phyloP scores from a whole-genome alignment of 2,329 filamentous ascomycete genomes.

The Fusarium musae region DNA sequence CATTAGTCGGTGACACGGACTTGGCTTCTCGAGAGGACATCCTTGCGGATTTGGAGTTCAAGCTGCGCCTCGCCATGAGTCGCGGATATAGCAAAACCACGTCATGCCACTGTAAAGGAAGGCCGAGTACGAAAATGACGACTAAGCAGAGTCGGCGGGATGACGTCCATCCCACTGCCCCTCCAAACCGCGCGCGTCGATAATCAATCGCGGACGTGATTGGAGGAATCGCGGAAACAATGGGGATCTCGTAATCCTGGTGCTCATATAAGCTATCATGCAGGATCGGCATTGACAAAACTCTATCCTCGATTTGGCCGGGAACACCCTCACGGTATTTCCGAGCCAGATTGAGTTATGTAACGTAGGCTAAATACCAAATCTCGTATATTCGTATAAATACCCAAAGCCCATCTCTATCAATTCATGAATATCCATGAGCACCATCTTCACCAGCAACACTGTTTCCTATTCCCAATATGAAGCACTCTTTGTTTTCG shows the following conservation, averaged over 20 bases:
- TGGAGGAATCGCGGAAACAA: neutral
- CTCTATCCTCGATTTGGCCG: neutral
- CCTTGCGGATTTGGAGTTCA: neutral
- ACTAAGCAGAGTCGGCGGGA: neutral
- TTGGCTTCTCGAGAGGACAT: neutral
- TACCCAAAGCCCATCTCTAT: too few species aligned
- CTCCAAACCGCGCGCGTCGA: conserved; percentile 1
- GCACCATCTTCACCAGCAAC: neutral
- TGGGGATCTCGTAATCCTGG: neutral
- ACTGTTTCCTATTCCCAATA: neutral
- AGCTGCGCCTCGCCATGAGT: neutral
- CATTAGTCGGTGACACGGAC: too few species aligned
- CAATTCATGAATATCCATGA: neutral
- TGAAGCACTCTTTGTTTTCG: conserved; percentile 14
- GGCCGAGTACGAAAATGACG: neutral
- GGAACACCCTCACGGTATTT: neutral
- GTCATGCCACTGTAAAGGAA: neutral
- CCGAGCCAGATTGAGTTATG: neutral
- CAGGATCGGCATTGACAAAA: neutral
- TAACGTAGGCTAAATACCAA: neutral
- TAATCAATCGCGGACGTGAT: neutral
- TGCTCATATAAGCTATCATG: neutral
- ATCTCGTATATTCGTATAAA: too few species aligned
- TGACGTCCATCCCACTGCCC: neutral
- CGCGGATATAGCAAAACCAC: neutral